Evolutionary conservation across 2,329 filamentous ascomycete genomes (phyloP).

Genomic region (Curvularia lunata): DNA sequence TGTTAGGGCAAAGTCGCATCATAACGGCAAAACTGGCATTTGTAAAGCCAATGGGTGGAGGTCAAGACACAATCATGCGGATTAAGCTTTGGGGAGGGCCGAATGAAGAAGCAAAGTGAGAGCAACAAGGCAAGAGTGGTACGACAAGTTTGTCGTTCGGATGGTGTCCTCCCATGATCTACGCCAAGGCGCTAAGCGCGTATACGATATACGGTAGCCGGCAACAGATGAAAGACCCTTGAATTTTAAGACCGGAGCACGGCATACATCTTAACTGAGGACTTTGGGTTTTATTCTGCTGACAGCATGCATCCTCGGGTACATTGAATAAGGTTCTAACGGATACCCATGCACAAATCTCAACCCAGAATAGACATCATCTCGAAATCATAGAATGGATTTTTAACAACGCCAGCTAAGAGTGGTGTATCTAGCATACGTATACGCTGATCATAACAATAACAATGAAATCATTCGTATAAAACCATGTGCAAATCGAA

Average conservation of each 20-base stretch:
- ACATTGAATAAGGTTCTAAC: no score
- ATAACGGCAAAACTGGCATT: neutral
- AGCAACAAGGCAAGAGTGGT: neutral
- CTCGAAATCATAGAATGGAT: neutral
- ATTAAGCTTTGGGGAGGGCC: neutral
- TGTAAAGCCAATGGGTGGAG: neutral
- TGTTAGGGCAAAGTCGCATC: neutral
- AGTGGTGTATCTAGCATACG: slow-evolving; percentile 11
- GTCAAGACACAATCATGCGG: neutral
- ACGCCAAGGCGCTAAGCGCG: neutral
- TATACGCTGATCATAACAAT: neutral
- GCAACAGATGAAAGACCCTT: neutral
- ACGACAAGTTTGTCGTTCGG: neutral
- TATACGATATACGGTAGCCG: neutral
- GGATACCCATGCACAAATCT: neutral
- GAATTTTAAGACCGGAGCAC: neutral
- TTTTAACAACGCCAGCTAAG: slow-evolving; percentile 4
- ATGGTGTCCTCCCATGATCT: neutral
- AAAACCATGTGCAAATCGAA: neutral
- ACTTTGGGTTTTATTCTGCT: neutral
- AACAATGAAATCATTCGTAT: neutral
- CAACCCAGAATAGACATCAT: neutral
- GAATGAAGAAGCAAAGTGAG: neutral
- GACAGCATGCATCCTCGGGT: neutral
- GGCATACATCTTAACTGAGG: neutral